phyloP scores from a whole-genome alignment of 768 basidiomycete species.

The Tricholoma sp. region DNA sequence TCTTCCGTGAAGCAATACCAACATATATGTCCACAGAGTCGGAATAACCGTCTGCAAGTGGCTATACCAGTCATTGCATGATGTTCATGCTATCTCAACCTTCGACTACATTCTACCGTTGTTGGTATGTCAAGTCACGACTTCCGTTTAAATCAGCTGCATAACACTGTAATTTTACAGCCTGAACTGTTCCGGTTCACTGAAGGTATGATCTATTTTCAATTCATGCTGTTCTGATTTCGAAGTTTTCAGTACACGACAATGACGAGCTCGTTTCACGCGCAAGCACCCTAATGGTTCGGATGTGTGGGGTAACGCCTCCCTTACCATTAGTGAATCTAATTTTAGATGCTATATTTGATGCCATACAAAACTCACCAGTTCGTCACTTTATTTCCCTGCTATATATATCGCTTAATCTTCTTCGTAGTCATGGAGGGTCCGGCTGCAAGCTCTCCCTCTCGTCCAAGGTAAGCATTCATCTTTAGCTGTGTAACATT shows the following conservation, averaged over 20 bases:
- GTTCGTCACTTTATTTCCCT: slow-evolving; percentile 35
- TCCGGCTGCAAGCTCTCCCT: slow-evolving; percentile 81
- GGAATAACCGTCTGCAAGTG: slow-evolving; percentile 70
- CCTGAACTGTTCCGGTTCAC: slow-evolving; percentile 74
- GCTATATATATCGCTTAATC: slow-evolving; percentile 3
- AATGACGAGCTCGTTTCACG: slow-evolving; percentile 65
- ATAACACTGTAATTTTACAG: slow-evolving; percentile 25
- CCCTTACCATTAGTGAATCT: slow-evolving; percentile 64
- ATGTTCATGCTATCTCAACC: slow-evolving; percentile 67
- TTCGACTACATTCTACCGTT: slow-evolving; percentile 83
- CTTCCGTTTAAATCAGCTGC: neutral
- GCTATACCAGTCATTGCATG: slow-evolving; percentile 70
- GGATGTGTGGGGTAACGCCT: slow-evolving; percentile 83
- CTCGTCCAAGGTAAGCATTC: slow-evolving; percentile 61
- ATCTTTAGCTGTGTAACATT: no score
- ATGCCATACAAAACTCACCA: slow-evolving; percentile 69
- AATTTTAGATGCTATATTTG: slow-evolving; percentile 68
- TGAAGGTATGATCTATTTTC: slow-evolving; percentile 40
- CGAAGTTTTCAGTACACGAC: slow-evolving; percentile 51
- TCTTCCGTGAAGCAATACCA: slow-evolving; percentile 3
- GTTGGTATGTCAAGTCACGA: slow-evolving; percentile 43
- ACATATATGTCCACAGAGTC: slow-evolving; percentile 34
- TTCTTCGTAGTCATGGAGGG: slow-evolving; percentile 69
- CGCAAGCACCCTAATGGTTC: slow-evolving; percentile 67
- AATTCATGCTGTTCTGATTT: neutral